phyloP scores from a whole-genome alignment of 331 rosid genomes.

The Pyrus hybrid region DNA sequence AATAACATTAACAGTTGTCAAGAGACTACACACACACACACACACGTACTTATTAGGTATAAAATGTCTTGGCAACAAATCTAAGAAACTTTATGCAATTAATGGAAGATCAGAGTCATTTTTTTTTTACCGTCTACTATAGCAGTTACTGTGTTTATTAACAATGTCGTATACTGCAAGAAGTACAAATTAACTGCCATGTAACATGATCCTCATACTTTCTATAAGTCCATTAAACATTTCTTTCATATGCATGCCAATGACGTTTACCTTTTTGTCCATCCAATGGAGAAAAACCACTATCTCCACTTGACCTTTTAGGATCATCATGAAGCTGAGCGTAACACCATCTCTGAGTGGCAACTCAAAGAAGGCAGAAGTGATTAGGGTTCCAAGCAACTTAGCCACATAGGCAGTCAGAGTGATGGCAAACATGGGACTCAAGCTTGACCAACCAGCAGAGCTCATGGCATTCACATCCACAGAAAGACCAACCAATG shows the following conservation, averaged over 20 bases:
- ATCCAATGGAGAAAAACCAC: slow-evolving; percentile 52
- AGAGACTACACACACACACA: too few species aligned
- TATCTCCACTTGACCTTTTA: slow-evolving; percentile 73
- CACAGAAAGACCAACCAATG: slow-evolving; percentile 35
- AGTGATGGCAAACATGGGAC: slow-evolving; percentile 39
- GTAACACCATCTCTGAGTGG: slow-evolving; percentile 50
- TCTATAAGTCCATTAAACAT: background rate
- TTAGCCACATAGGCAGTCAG: slow-evolving; percentile 35
- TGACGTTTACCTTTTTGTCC: slow-evolving; percentile 48
- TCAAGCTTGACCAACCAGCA: slow-evolving; percentile 32
- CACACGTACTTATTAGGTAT: background rate
- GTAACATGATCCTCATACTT: background rate
- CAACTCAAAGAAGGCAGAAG: slow-evolving; percentile 25
- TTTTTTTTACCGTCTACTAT: background rate
- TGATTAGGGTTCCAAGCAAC: slow-evolving; percentile 21
- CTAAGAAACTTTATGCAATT: background rate
- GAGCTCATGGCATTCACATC: slow-evolving; percentile 31
- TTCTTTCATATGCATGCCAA: background rate
- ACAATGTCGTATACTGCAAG: background rate
- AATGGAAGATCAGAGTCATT: background rate
- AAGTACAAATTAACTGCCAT: background rate
- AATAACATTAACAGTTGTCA: background rate
- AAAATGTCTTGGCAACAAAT: background rate
- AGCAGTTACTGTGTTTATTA: background rate
- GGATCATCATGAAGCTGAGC: slow-evolving; percentile 45